Evolutionary conservation across 2,329 filamentous ascomycete genomes (phyloP), one percentile per base, ranked within the genome.

Genomic region (Pleurostoma richardsiae): DNA sequence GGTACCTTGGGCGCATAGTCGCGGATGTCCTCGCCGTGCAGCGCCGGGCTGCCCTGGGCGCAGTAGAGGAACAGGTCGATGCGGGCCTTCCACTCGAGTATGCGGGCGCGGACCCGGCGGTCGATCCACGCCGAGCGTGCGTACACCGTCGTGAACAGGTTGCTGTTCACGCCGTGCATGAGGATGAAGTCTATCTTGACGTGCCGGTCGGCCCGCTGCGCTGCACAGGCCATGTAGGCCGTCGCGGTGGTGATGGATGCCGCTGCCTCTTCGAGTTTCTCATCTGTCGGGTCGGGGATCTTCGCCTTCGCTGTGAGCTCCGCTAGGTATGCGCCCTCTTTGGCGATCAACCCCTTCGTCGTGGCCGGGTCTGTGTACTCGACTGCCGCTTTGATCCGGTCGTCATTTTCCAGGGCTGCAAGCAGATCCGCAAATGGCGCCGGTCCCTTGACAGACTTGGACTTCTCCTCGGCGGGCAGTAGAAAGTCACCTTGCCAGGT

Each of bases 1-100:
- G 33, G 33, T 36, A n/a, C n/a, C 27, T 65, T 70, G 0, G 72
- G 63, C 4, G 62, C 59, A 55, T 84, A 83, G 4, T 63, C 58
- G 4, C 56, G 60, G 41, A 85, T 72, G 45, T 81, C 75, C 3
- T 74, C 64, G 0, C 73, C 45, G 2, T 70, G 59, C 2, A 82
- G 70, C 4, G 71, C 58, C 1, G 79, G 78, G 2, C 68, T 68
- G 10, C 69, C 66, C 11, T 77, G 67, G 1, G 77, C 79, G 2
- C 75, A 73, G 54, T 85, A 85, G 64, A 81, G 66, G 45, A 72
- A 59, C 4, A 85, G 66, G 57, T 83, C 79, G 49, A 71, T 63
- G 44, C 81, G 71, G 19, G 71, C 76, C 55, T 83, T 85, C 76
- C 75, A 83, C 57, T 83, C 78, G 4, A 85, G 64, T 1, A 85